Evolutionary conservation across 805 yeast species (phyloP).

Genomic region (Kodamaea leandrae): DNA sequence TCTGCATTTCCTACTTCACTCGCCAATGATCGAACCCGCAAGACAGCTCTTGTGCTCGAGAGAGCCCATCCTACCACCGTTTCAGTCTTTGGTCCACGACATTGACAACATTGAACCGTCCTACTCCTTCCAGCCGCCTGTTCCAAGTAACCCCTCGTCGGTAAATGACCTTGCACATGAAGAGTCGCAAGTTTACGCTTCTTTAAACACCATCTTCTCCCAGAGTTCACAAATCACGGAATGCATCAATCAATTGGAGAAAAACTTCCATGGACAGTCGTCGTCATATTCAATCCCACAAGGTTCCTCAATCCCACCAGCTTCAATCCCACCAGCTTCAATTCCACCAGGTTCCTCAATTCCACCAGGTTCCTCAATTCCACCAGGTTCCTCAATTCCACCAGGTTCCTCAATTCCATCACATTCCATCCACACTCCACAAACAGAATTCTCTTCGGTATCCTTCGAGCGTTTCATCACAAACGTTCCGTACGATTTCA

Average conservation of each 20-base stretch:
- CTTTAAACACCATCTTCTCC: neutral
- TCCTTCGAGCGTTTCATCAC: slow-evolving; percentile 3
- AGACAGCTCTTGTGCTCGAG: no score
- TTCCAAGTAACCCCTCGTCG: no score
- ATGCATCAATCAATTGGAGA: neutral
- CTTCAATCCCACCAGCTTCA: no score
- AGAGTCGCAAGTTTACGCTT: neutral
- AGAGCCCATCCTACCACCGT: no score
- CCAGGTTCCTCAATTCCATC: neutral
- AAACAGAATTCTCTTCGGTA: slow-evolving; percentile 1
- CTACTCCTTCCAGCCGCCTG: no score
- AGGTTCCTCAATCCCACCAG: neutral
- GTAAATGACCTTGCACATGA: neutral
- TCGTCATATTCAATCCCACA: no score
- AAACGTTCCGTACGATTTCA: slow-evolving; percentile 4
- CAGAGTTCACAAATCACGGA: neutral
- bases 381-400: neutral
- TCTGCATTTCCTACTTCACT: no score
- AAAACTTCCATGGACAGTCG: neutral
- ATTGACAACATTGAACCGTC: no score
- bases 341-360: neutral
- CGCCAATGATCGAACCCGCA: no score
- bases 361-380: neutral
- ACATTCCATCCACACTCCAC: neutral
- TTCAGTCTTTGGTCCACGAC: slow-evolving; percentile 1